These are phyloP conservation scores for Zarea fungicola DNA, from an alignment of 2,329 filamentous ascomycete genomes.

Conservation along the genomic window DNA sequence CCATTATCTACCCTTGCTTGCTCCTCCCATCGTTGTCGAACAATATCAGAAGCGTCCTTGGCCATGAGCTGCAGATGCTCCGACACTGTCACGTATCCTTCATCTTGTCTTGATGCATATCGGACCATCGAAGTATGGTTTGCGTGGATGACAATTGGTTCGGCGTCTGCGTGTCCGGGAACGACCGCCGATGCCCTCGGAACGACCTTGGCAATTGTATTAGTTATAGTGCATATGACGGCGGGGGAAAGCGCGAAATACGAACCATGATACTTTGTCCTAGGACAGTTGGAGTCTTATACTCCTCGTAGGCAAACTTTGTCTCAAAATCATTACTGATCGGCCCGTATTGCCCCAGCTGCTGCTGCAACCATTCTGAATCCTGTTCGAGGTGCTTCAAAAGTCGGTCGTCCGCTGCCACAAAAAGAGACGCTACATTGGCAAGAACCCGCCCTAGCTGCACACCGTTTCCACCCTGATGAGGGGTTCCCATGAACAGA, in stretches of 20 bases:
- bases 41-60: background rate
- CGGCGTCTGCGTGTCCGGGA: slow-evolving; percentile 26
- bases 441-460: slow-evolving; percentile 18
- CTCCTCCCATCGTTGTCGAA: slow-evolving; percentile 4
- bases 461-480: slow-evolving; percentile 30
- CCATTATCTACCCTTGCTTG: slow-evolving; percentile 4
- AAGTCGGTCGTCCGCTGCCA: slow-evolving; percentile 24
- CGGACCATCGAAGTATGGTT: slow-evolving; percentile 31
- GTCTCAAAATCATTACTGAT: slow-evolving; percentile 31
- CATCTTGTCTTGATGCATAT: slow-evolving; percentile 22
- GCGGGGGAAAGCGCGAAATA: background rate
- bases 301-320: slow-evolving; percentile 28
- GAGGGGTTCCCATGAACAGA: slow-evolving; percentile 34
- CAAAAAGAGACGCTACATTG: slow-evolving; percentile 30
- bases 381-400: slow-evolving; percentile 20
- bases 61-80: slow-evolving; percentile 12
- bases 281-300: slow-evolving; percentile 22
- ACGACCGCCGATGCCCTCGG: slow-evolving; percentile 30
- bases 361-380: slow-evolving; percentile 30
- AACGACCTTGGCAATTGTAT: slow-evolving; percentile 23
- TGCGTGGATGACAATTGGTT: slow-evolving; percentile 27
- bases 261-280: slow-evolving; percentile 24
- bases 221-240: slow-evolving; percentile 4
- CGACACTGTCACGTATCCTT: slow-evolving; percentile 15
- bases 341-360: slow-evolving; percentile 28